phyloP scores from a whole-genome alignment of 441 rosid species.

The Croton setiger region DNA sequence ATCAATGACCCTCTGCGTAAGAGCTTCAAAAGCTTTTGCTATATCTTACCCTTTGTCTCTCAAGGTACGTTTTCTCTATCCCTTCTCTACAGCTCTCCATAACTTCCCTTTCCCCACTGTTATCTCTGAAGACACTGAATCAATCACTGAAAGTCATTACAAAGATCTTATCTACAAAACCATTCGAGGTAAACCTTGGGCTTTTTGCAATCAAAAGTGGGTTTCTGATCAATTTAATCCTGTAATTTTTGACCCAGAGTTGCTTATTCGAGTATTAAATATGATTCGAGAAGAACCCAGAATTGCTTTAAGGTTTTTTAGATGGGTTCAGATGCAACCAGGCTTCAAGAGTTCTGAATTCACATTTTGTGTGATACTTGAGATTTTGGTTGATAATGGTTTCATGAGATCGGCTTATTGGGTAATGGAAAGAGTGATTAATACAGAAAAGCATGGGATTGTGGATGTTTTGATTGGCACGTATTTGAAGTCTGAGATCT shows the following conservation, averaged over 20 bases:
- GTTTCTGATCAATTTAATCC: conserved; percentile 39
- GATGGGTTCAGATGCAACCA: conserved; percentile 54
- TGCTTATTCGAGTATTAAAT: conserved; percentile 48
- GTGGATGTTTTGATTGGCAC: conserved; percentile 48
- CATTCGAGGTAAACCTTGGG: conserved; percentile 31
- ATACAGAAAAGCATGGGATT: conserved; percentile 42
- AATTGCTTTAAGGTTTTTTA: conserved; percentile 49
- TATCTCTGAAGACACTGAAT: conserved; percentile 19
- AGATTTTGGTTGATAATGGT: conserved; percentile 49
- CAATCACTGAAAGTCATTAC: conserved; percentile 21
- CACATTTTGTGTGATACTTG: conserved; percentile 46
- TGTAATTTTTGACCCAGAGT: conserved; percentile 42
- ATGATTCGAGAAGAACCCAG: conserved; percentile 48
- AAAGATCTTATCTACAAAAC: conserved; percentile 46
- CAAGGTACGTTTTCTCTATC: conserved; percentile 34
- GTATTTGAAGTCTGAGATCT: conserved; percentile 26
- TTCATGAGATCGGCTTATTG: conserved; percentile 47
- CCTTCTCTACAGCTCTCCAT: conserved; percentile 20
- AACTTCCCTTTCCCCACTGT: conserved; percentile 18
- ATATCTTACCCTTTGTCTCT: conserved; percentile 19
- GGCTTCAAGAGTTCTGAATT: conserved; percentile 38
- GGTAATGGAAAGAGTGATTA: conserved; percentile 50
- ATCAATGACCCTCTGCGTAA: conserved; percentile 51
- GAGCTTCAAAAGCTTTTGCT: conserved; percentile 50
- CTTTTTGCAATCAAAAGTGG: conserved; percentile 41